These are phyloP conservation scores for Sordaria brevicollis DNA, from an alignment of 495 filamentous ascomycete species.

Conservation along the genomic window DNA sequence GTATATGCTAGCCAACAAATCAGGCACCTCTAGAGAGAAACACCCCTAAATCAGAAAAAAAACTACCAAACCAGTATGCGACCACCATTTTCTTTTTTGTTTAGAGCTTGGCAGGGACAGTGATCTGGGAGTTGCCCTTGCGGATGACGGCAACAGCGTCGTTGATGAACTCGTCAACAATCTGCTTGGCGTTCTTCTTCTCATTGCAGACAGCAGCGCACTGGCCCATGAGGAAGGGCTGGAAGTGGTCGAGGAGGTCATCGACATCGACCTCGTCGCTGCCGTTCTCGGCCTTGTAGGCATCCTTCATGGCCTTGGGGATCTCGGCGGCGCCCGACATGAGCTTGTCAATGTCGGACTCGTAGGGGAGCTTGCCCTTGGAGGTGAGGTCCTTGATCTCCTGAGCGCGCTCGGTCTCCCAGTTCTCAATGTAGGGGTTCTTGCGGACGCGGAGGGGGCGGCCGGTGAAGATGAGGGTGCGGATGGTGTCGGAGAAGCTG, in stretches of 20 bases:
- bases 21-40: not conserved
- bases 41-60: not conserved
- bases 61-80: not conserved
- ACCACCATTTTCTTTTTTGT: not conserved
- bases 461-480: slow-evolving; percentile 96
- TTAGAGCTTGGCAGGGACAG: slow-evolving; percentile 10
- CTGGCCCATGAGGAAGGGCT: slow-evolving; percentile 94
- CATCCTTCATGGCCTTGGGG: slow-evolving; percentile 63
- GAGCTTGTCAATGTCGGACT: slow-evolving; percentile 85
- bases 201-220: slow-evolving; percentile 89
- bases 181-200: slow-evolving; percentile 81
- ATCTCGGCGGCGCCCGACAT: slow-evolving; percentile 40
- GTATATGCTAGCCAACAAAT: not conserved
- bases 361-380: slow-evolving; percentile 85
- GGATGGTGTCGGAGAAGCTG: slow-evolving; percentile 86
- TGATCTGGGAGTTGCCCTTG: slow-evolving; percentile 13
- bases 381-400: slow-evolving; percentile 88
- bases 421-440: slow-evolving; percentile 88
- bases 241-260: slow-evolving; percentile 81
- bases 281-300: slow-evolving; percentile 61
- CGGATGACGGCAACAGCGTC: slow-evolving; percentile 50
- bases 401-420: slow-evolving; percentile 79
- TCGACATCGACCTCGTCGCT: slow-evolving; percentile 42
- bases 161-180: slow-evolving; percentile 89
- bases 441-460: slow-evolving; percentile 87